Base-by-base conservation (phyloP, 139 green algal genomes). In the Tetradesmus obliquus region DNA sequence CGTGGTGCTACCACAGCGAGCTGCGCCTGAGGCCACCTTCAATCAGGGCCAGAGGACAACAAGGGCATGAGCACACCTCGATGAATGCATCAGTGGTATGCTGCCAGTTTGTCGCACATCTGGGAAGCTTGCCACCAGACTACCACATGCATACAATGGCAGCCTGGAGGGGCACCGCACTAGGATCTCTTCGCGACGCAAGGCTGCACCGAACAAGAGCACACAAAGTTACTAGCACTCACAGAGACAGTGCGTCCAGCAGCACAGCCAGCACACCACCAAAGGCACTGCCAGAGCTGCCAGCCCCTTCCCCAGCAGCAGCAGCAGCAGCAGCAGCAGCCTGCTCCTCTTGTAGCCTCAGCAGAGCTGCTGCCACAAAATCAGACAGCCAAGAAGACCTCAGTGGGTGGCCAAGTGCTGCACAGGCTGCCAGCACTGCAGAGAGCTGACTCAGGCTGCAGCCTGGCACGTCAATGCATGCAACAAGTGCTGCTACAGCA, bases 181-280 rank as follows among this genome's bases (percentile, higher is more conserved):
- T 45, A 45, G 32, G 32, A 45, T 45, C 32, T 45, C 32, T 45
- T 45, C 32, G 32, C 32, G 32, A 45, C 32, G 32, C 32, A 45
- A 45, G 32, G 32, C 32, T 45, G 32, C 32, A 45, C 32, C 32
- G 32, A 45, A 45, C 32, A 45, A 45, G 32, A 45, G 32, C 32
- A 45, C 32, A 45, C 32, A 45, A 45, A 45, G 32, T 45, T 45
- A 45, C 32, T 45, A 12, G n/a, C 15, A 82, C 85, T 89, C 66
- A 89, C 85, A 60, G 53, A 53, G 85, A 89, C 85, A 89, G 45
- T 13, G 32, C 85, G 51, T 89, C 85, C 20, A 87, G 82, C 85
- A 89, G 51, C 45, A 13, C 51, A 2, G 51, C 51, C 45, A 85
- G 51, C 80, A 58, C 80, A 57, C 80, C 80, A 57, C 45, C 17